These are phyloP conservation scores for Thelonectria rubi DNA, from an alignment of 2,329 filamentous ascomycete species.

Conservation along the genomic window DNA sequence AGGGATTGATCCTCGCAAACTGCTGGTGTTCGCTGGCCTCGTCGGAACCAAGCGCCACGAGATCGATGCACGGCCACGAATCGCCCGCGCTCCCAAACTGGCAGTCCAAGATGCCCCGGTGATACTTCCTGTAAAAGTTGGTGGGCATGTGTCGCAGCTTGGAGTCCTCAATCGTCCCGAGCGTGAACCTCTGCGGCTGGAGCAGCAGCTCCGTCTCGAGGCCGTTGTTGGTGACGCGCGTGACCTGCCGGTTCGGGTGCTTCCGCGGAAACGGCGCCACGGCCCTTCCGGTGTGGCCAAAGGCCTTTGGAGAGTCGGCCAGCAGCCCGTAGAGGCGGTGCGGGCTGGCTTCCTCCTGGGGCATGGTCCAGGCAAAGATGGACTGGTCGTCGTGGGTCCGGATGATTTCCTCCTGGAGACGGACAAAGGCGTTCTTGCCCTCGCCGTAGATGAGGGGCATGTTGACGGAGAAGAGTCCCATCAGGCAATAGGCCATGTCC, in stretches of 20 bases:
- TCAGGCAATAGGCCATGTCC: constrained; percentile 16
- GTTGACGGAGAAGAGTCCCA: constrained; percentile 19
- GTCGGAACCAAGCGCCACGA: neutral
- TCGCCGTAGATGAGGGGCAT: constrained; percentile 19
- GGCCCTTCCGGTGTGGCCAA: neutral
- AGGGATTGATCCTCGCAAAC: neutral
- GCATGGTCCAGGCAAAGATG: neutral
- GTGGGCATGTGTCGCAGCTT: neutral
- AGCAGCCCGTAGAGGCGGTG: neutral
- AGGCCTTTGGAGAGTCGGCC: neutral
- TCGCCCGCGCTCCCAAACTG: neutral
- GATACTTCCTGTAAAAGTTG: neutral
- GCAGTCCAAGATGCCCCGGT: neutral
- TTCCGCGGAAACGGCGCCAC: neutral
- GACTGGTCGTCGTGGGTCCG: neutral
- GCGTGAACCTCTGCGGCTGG: neutral
- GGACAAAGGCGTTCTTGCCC: constrained; percentile 6
- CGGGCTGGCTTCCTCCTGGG: neutral
- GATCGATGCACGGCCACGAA: neutral
- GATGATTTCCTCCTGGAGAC: constrained; percentile 16
- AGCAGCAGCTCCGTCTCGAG: neutral
- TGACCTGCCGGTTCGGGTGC: neutral
- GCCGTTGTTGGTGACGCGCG: neutral
- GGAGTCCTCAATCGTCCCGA: neutral
- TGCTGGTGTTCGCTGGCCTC: neutral